phyloP scores from a whole-genome alignment of 2,329 filamentous ascomycete species.

The Colletotrichum tropicale region DNA sequence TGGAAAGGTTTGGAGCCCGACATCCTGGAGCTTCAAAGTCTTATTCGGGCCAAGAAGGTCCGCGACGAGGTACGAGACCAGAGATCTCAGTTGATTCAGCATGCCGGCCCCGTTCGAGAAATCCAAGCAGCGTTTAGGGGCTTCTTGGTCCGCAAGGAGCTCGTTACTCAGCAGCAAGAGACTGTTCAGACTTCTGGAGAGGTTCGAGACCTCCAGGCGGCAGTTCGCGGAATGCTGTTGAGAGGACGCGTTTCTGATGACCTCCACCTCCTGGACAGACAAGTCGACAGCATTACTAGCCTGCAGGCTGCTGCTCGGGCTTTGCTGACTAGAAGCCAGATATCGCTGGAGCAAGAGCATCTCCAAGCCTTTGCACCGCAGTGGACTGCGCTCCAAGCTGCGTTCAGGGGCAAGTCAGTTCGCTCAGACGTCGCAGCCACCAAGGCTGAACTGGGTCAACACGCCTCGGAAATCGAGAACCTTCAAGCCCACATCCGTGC shows the following conservation, averaged over 20 bases:
- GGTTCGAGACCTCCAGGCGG: slow-evolving; percentile 67
- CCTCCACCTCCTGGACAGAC: slow-evolving; percentile 53
- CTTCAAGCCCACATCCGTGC: slow-evolving; percentile 61
- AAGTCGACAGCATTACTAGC: slow-evolving; percentile 53
- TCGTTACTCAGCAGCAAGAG: slow-evolving; percentile 60
- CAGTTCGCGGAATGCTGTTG: slow-evolving; percentile 69
- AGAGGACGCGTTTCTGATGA: slow-evolving; percentile 62
- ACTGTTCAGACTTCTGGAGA: slow-evolving; percentile 55
- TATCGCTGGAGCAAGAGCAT: slow-evolving; percentile 54
- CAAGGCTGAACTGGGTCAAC: slow-evolving; percentile 52
- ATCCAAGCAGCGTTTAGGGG: slow-evolving; percentile 72
- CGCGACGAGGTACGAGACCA: slow-evolving; percentile 62
- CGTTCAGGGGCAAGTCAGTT: slow-evolving; percentile 50
- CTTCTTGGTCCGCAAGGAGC: slow-evolving; percentile 64
- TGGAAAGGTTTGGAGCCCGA: slow-evolving; percentile 75
- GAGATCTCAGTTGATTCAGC: slow-evolving; percentile 64
- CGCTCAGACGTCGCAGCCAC: slow-evolving; percentile 48
- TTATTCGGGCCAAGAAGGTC: slow-evolving; percentile 73
- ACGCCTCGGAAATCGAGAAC: slow-evolving; percentile 45
- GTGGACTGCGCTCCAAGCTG: slow-evolving; percentile 56
- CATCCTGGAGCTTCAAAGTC: slow-evolving; percentile 80
- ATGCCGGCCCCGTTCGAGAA: slow-evolving; percentile 66
- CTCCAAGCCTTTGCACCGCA: slow-evolving; percentile 53
- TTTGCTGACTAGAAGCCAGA: slow-evolving; percentile 60
- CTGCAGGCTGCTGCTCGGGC: slow-evolving; percentile 73